Evolutionary conservation across 2,329 filamentous ascomycete species (phyloP).

Genomic region (Dothideomycetidae sp.): DNA sequence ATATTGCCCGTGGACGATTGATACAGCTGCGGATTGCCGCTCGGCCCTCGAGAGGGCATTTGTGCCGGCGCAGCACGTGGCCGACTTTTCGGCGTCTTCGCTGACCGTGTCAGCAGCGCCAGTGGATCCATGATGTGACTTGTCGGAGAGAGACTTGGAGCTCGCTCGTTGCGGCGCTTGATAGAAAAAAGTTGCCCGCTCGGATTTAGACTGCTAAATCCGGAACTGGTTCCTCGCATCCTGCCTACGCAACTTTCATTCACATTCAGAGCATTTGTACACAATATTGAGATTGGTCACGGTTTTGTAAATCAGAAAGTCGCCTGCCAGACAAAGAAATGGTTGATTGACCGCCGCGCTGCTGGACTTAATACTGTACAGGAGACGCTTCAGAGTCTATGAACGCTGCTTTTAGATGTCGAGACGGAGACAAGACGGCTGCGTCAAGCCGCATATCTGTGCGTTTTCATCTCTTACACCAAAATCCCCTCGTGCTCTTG

Average conservation of each 20-base stretch:
- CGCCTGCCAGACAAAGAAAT: constrained; percentile 9
- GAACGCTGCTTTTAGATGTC: constrained; percentile 1
- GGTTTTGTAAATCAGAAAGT: constrained; percentile 8
- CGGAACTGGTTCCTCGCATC: no score
- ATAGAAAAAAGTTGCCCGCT: background rate
- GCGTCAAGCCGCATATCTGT: background rate
- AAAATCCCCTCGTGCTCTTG: background rate
- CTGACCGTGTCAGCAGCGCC: constrained; percentile 2
- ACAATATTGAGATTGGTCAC: no score
- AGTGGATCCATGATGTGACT: constrained; percentile 6
- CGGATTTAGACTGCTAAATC: no score
- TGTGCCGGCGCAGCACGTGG: background rate
- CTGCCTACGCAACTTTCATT: no score
- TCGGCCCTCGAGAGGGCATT: background rate
- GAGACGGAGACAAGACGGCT: background rate
- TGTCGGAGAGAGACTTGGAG: no score
- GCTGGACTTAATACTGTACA: constrained; percentile 9
- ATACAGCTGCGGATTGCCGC: constrained; percentile 6
- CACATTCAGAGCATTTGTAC: no score
- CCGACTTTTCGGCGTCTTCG: background rate
- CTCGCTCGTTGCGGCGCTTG: no score
- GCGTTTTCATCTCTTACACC: background rate
- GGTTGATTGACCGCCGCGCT: constrained; percentile 3
- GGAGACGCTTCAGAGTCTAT: constrained; percentile 9
- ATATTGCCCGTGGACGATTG: background rate